Evolutionary conservation across 805 yeast genomes (phyloP).

Genomic region (Yamadazyma ubonensis): DNA sequence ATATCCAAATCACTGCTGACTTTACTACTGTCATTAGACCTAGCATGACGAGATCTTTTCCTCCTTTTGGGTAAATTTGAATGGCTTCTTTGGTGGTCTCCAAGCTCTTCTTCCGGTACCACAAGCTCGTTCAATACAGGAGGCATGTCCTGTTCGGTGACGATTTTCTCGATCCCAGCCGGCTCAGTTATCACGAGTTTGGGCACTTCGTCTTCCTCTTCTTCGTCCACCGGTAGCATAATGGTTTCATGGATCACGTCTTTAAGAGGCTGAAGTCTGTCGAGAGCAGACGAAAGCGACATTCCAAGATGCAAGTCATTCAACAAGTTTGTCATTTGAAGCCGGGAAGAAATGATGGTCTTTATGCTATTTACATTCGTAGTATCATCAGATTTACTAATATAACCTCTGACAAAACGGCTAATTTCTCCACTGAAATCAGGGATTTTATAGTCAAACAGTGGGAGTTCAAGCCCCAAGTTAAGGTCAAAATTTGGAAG

Average conservation of each 20-base stretch:
- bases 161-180: slow-evolving; percentile 50
- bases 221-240: slow-evolving; percentile 51
- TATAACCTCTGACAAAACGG: slow-evolving; percentile 11
- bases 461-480: slow-evolving; percentile 9
- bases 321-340: slow-evolving; percentile 42
- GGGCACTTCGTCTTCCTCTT: slow-evolving; percentile 11
- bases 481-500: slow-evolving; percentile 1
- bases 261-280: slow-evolving; percentile 48
- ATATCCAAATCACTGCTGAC: slow-evolving; percentile 30
- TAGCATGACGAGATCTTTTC: slow-evolving; percentile 9
- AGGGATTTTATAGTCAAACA: slow-evolving; percentile 10
- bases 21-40: slow-evolving; percentile 6
- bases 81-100: slow-evolving; percentile 21
- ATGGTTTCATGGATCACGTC: slow-evolving; percentile 47
- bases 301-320: slow-evolving; percentile 46
- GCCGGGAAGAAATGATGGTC: slow-evolving; percentile 40
- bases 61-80: slow-evolving; percentile 12
- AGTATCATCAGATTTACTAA: slow-evolving; percentile 20
- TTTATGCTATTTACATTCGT: slow-evolving; percentile 20
- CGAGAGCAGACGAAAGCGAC: slow-evolving; percentile 51
- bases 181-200: slow-evolving; percentile 44
- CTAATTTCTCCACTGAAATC: slow-evolving; percentile 11
- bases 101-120: slow-evolving; percentile 36
- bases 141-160: slow-evolving; percentile 37
- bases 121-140: slow-evolving; percentile 54